Conservation (phyloP, 306 rosid genomes). For the Inga oerstediana region DNA sequence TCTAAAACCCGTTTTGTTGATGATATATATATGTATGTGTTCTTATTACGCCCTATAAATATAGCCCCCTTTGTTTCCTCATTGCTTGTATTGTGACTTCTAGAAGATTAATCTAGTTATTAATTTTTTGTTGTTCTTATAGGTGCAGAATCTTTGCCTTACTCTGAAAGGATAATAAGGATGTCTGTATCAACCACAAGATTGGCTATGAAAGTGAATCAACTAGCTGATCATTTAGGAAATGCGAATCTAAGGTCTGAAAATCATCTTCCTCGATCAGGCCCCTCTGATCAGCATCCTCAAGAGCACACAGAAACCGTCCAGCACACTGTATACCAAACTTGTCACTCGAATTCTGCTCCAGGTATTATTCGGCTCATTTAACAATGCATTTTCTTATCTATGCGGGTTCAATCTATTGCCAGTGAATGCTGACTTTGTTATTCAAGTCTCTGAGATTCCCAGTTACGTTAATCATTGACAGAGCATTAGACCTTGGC, state of each 20-base stretch:
- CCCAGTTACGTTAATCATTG: slow-evolving; percentile 4
- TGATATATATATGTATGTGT: not conserved
- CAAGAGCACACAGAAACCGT: slow-evolving; percentile 39
- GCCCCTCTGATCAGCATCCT: slow-evolving; percentile 32
- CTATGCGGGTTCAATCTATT: slow-evolving; percentile 11
- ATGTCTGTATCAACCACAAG: slow-evolving; percentile 36
- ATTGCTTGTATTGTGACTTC: slow-evolving; percentile 11
- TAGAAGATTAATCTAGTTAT: not conserved
- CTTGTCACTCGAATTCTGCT: slow-evolving; percentile 41
- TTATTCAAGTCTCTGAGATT: not conserved
- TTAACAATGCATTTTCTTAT: not conserved
- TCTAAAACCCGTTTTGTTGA: not conserved
- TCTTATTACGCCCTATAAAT: not conserved
- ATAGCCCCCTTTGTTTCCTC: not conserved
- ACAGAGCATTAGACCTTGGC: slow-evolving; percentile 3
- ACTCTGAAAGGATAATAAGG: slow-evolving; percentile 11
- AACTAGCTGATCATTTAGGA: slow-evolving; percentile 22
- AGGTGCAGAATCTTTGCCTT: slow-evolving; percentile 38
- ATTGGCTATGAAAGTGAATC: slow-evolving; percentile 31
- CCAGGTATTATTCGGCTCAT: slow-evolving; percentile 41
- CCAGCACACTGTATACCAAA: slow-evolving; percentile 49
- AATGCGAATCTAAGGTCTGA: slow-evolving; percentile 39
- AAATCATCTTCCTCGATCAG: slow-evolving; percentile 29
- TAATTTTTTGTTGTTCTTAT: slow-evolving; percentile 27
- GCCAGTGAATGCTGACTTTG: not conserved